Evolutionary conservation across 805 yeast genomes (phyloP).

Genomic region (Zygosaccharomyces lentus): DNA sequence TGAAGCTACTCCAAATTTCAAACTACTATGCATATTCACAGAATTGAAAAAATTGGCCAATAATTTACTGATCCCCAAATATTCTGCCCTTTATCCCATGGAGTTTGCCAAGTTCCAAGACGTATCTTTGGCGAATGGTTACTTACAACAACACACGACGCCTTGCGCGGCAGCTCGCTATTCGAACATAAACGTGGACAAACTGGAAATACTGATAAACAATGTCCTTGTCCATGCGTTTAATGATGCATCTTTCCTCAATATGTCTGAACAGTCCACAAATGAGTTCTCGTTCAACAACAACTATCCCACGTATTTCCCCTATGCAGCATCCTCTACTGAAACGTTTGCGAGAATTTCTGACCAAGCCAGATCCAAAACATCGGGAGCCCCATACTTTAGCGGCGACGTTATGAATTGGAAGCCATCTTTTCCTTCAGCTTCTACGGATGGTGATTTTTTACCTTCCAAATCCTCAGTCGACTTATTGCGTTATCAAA

Average conservation of each 20-base stretch:
- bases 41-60: conserved; percentile 31
- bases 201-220: conserved; percentile 29
- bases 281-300: conserved; percentile 26
- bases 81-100: conserved; percentile 20
- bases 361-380: not conserved
- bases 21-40: conserved; percentile 30
- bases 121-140: conserved; percentile 8
- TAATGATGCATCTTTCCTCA: conserved; percentile 32
- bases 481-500: conserved; percentile 6
- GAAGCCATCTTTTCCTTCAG: not conserved
- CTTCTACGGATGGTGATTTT: not conserved
- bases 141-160: conserved; percentile 7
- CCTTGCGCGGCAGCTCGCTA: conserved; percentile 5
- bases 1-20: conserved; percentile 34
- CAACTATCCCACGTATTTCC: conserved; percentile 11
- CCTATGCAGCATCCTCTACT: conserved; percentile 6
- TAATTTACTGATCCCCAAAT: conserved; percentile 26
- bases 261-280: conserved; percentile 28
- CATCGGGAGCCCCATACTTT: conserved; percentile 6
- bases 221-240: conserved; percentile 32
- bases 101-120: conserved; percentile 24
- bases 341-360: not conserved
- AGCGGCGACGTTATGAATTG: not conserved
- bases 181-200: conserved; percentile 20
- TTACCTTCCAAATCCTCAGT: conserved; percentile 15